Conservation (phyloP, 116 monocot genomes). For the Zostera marina region DNA sequence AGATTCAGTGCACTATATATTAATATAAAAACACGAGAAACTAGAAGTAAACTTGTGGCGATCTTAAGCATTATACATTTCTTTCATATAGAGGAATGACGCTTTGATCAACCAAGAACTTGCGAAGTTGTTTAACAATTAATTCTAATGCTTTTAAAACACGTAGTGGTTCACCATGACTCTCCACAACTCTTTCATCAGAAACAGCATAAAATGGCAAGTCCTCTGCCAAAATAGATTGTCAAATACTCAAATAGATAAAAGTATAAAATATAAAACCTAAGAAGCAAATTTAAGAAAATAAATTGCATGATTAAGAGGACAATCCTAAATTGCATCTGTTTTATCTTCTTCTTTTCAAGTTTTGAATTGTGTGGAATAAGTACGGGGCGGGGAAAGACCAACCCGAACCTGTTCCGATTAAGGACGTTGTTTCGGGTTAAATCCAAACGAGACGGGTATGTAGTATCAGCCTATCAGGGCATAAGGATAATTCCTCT, state of each 20-base stretch:
- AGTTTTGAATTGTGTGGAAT: too few relatives aligned
- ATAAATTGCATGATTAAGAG: background rate
- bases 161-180: conserved; percentile 59
- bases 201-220: conserved; percentile 45
- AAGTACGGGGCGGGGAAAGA: too few relatives aligned
- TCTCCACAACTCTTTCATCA: conserved; percentile 77
- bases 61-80: conserved; percentile 59
- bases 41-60: background rate
- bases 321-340: background rate
- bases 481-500: too few relatives aligned
- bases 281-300: background rate
- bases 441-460: too few relatives aligned
- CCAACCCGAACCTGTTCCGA: too few relatives aligned
- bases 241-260: background rate
- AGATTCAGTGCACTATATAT: background rate
- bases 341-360: too few relatives aligned
- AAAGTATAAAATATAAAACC: background rate
- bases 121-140: conserved; percentile 63
- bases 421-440: too few relatives aligned
- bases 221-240: conserved; percentile 32
- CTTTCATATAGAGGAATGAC: conserved; percentile 78
- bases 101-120: conserved; percentile 79
- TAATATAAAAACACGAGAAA: background rate
- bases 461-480: too few relatives aligned
- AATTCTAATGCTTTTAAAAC: conserved; percentile 72